Evolutionary conservation across 495 filamentous ascomycete genomes (phyloP).

Genomic region (Penicillium egyptiacum): DNA sequence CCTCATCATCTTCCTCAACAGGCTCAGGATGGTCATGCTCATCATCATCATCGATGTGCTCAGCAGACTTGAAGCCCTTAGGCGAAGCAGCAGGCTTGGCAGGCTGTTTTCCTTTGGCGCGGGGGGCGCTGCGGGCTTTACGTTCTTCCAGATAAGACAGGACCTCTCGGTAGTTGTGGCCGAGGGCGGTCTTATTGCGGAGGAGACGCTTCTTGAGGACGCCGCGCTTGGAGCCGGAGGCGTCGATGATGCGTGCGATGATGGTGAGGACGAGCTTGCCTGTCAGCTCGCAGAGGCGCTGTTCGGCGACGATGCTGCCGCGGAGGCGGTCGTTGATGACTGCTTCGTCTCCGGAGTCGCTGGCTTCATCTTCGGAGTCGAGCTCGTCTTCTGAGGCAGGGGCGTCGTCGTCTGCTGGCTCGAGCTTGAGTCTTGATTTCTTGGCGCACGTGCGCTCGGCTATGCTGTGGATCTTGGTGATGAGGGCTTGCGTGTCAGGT

Average conservation of each 20-base stretch:
- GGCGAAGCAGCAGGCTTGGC: constrained; percentile 31
- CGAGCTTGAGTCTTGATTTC: constrained; percentile 62
- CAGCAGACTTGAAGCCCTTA: constrained; percentile 40
- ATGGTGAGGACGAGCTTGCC: constrained; percentile 80
- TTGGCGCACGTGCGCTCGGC: constrained; percentile 76
- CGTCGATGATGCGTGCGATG: constrained; percentile 69
- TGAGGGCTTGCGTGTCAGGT: constrained; percentile 54
- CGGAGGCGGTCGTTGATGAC: constrained; percentile 55
- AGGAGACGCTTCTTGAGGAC: constrained; percentile 62
- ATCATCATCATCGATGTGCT: constrained; percentile 52
- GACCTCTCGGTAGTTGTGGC: constrained; percentile 74
- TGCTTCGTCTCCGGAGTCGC: constrained; percentile 51
- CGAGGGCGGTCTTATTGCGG: constrained; percentile 65
- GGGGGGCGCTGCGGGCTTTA: constrained; percentile 41
- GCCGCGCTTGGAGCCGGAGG: constrained; percentile 54
- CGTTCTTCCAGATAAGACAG: constrained; percentile 69
- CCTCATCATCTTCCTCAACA: constrained; percentile 56
- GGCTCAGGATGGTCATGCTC: constrained; percentile 49
- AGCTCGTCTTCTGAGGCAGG: constrained; percentile 48
- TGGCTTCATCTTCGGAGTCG: constrained; percentile 61
- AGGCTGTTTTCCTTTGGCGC: constrained; percentile 51
- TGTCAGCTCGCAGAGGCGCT: constrained; percentile 78
- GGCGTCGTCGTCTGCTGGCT: constrained; percentile 68
- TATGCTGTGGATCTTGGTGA: constrained; percentile 70
- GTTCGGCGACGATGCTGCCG: constrained; percentile 69